Base-by-base conservation (phyloP, 768 basidiomycete genomes). In the Mycena metata region DNA sequence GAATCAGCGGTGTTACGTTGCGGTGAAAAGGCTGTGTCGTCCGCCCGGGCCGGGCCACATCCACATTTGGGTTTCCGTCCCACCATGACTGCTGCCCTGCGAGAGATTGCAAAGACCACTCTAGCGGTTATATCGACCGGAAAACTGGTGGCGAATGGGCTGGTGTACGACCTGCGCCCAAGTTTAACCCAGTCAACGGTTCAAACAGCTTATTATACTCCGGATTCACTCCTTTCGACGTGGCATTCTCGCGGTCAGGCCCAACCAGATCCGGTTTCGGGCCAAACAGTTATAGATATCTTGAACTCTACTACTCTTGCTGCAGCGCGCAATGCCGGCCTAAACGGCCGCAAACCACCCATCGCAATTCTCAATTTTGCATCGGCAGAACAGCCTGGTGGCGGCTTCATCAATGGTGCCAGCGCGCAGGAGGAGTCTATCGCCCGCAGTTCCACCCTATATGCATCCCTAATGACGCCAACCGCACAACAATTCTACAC, bases 381-480 rank as follows among this genome's bases (percentile, higher is more conserved):
- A 2, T 91, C 90, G 1, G 92, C 93, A 5, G 90, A 85, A 56
- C 87, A 88, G 42, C 90, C 91, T 1, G 66, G 66, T 16, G 66
- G 93, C 6, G 93, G 93, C 8, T 94, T 95, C 78, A 83, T 86
- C 65, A 83, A 78, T 61, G 93, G 93, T 17, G 88, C 91, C 0
- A 87, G 89, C 66, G 93, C 93, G 2, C 93, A 95, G 73, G 93
- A 95, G 76, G 93, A 95, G 76, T 90, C 89, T 42, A 86, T 95
- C 72, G 92, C 93, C 12, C 88, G 93, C 46, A 87, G 91, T 6
- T 93, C 92, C 12, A 91, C 90, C 6, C 79, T 95, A 7, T 92
- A 90, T 70, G 80, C 85, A 1, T 85, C 89, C 12, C 89, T 94
- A 61, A 83, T 84, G 73, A 86, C 89, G 13, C 75, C 78, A 16